Percentiles rank a stretch among this genome's conserved stretches.
Evolutionary conservation across 1,284 basidiomycete species (phyloP).

Genomic region (Thecaphora thlaspeos): DNA sequence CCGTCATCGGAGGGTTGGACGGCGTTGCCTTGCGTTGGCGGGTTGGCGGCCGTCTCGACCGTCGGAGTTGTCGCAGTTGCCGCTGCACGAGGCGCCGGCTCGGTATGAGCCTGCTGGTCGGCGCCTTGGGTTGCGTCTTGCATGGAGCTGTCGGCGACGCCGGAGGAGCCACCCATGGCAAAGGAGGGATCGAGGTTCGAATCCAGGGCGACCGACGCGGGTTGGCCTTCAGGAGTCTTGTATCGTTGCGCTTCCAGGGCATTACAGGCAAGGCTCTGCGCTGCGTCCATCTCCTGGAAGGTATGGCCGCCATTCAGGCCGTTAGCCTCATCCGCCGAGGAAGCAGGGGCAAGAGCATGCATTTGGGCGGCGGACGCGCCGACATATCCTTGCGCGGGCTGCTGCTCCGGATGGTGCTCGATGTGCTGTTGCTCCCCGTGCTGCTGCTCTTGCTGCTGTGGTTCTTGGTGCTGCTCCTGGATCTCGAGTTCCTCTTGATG

Average conservation of each 20-base stretch:
- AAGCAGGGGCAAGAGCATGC: background rate
- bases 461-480: background rate
- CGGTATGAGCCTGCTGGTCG: too few species aligned
- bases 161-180: too few species aligned
- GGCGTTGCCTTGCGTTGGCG: background rate
- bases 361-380: background rate
- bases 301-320: background rate
- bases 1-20: too few species aligned
- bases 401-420: background rate
- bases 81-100: too few species aligned
- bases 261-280: background rate
- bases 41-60: too few species aligned
- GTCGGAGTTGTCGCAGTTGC: too few species aligned
- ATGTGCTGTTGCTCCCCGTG: constrained; percentile 1
- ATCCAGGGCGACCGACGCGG: too few species aligned
- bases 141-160: background rate
- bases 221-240: background rate
- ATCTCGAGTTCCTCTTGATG: background rate
- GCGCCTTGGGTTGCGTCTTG: too few species aligned
- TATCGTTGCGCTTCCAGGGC: background rate
- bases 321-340: background rate
- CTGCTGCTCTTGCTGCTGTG: background rate
- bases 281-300: background rate
- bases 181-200: background rate
- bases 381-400: background rate